These are phyloP conservation scores for Suillus placidus DNA, from an alignment of 768 basidiomycete species.

Conservation along the genomic window DNA sequence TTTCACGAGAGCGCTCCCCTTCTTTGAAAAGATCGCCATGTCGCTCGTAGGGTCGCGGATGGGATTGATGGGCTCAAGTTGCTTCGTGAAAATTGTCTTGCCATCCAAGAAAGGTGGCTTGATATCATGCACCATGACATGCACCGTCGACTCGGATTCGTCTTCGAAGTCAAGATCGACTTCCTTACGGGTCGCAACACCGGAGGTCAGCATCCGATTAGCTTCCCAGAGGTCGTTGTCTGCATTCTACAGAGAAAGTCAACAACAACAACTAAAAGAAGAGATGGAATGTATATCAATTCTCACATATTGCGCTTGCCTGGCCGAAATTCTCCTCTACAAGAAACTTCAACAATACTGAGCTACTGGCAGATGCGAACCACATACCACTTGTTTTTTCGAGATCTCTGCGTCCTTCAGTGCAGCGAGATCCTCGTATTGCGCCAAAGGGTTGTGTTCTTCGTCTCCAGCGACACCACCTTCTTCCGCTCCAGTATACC, in stretches of 20 bases:
- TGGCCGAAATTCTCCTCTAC: conserved; percentile 87
- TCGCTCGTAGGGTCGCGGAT: conserved; percentile 93
- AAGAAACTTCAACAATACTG: conserved; percentile 21
- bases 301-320: conserved; percentile 93
- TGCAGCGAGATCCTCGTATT: conserved; percentile 83
- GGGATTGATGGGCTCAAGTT: conserved; percentile 96
- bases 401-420: conserved; percentile 75
- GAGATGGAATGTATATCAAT: not conserved
- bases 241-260: conserved; percentile 64
- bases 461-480: conserved; percentile 85
- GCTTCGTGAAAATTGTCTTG: conserved; percentile 92
- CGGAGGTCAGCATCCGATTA: conserved; percentile 96
- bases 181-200: conserved; percentile 83
- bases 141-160: conserved; percentile 94
- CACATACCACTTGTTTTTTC: conserved; percentile 69
- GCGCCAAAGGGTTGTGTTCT: conserved; percentile 89
- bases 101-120: conserved; percentile 99
- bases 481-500: conserved; percentile 94
- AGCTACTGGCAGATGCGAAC: not conserved
- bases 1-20: conserved; percentile 92
- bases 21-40: conserved; percentile 94
- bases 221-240: conserved; percentile 99
- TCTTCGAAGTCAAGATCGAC: conserved; percentile 96
- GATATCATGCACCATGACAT: conserved; percentile 95
- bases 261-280: conserved; percentile 22